These are phyloP conservation scores for Solanum piurae DNA, from an alignment of 257 asterid genomes.

Conservation along the genomic window DNA sequence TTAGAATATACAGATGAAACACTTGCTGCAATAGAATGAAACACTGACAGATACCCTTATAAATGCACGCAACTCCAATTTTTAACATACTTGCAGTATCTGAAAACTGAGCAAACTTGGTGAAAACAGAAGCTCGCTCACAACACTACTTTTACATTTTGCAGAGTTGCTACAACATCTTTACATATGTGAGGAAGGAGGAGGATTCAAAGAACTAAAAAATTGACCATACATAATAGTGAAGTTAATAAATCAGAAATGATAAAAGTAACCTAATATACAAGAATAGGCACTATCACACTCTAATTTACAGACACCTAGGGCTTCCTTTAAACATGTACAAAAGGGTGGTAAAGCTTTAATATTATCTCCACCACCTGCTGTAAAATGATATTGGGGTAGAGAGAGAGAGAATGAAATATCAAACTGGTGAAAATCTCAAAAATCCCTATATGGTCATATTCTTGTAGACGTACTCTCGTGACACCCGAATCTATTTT, in stretches of 20 bases:
- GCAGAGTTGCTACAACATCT: constrained; percentile 12
- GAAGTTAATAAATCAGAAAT: constrained; percentile 1
- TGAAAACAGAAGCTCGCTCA: not conserved
- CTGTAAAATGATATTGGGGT: constrained; percentile 9
- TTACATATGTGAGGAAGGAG: not conserved
- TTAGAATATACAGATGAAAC: not conserved
- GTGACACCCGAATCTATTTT: not conserved
- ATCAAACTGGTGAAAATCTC: constrained; percentile 5
- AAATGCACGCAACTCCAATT: not conserved
- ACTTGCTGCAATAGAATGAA: not conserved
- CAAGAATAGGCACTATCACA: constrained; percentile 40
- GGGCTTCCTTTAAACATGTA: constrained; percentile 16
- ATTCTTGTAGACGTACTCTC: constrained; percentile 28
- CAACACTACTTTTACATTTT: not conserved
- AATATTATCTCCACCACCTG: constrained; percentile 21
- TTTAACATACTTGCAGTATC: not conserved
- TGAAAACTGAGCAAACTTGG: not conserved
- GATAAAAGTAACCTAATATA: constrained; percentile 20
- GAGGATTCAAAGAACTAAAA: constrained; percentile 1
- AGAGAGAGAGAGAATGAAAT: not conserved
- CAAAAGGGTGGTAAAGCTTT: constrained; percentile 25
- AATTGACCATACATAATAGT: not conserved
- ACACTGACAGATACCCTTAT: not conserved
- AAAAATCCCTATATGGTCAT: constrained; percentile 13
- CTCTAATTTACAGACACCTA: constrained; percentile 44